These are phyloP conservation scores for Chalciporus chontae DNA, from an alignment of 768 basidiomycete species.

Conservation along the genomic window DNA sequence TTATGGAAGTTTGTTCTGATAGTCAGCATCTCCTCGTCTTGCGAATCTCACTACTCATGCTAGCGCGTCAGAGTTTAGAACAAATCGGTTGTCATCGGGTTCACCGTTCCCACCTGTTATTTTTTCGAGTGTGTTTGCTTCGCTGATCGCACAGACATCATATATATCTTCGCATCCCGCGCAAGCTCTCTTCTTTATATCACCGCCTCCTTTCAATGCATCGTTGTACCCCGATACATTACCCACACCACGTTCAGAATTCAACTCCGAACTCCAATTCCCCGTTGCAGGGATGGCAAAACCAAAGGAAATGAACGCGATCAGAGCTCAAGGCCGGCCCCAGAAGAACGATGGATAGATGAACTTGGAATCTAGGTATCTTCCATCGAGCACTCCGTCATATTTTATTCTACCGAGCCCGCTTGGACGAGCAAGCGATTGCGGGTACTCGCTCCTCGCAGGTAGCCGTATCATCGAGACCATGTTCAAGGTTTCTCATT, in stretches of 20 bases:
- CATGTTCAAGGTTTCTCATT: too few species aligned
- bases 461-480: too few species aligned
- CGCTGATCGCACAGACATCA: slow-evolving; percentile 60
- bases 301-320: slow-evolving; percentile 29
- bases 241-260: slow-evolving; percentile 43
- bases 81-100: slow-evolving; percentile 38
- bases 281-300: slow-evolving; percentile 52
- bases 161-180: slow-evolving; percentile 70
- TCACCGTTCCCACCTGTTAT: slow-evolving; percentile 59
- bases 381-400: neutral
- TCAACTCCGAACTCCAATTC: slow-evolving; percentile 59
- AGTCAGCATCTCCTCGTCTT: slow-evolving; percentile 26
- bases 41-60: neutral
- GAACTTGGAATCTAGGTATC: slow-evolving; percentile 44
- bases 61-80: slow-evolving; percentile 36
- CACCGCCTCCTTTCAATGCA: slow-evolving; percentile 46
- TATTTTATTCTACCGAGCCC: too few species aligned
- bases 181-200: slow-evolving; percentile 55
- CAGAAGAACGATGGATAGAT: slow-evolving; percentile 51
- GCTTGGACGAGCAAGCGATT: neutral
- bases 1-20: slow-evolving; percentile 40
- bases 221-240: slow-evolving; percentile 30
- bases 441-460: too few species aligned
- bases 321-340: slow-evolving; percentile 38
- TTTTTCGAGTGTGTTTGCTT: slow-evolving; percentile 44